Base-by-base conservation (phyloP, 2,329 filamentous ascomycete species). In the Fusarium piperis region DNA sequence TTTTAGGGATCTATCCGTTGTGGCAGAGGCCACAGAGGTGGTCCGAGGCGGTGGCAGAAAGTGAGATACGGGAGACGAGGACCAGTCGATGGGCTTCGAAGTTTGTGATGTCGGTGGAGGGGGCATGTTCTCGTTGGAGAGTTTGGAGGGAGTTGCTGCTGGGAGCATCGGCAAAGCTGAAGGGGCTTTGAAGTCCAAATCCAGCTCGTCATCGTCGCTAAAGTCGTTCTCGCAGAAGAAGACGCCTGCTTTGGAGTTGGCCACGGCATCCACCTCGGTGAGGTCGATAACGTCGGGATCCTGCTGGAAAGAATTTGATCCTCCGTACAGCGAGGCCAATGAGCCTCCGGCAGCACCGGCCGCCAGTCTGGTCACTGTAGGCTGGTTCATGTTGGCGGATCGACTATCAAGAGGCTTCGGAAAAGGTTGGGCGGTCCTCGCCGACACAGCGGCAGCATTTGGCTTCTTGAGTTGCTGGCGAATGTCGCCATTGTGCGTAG, bases 141-240 rank as follows among this genome's bases (percentile, higher is more conserved):
- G 66, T 61, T 74, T 71, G n/a, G 75, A 32, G 30, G 68, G 41
- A 64, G 73, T 64, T 20, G 38, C 30, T 4, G 74, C 61, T 70
- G 75, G 79, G 7, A 74, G 72, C 74, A 81, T 16, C 9, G 85
- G 85, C 4, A 89, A 84, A 2, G 87, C 83, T 2, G 84, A 80
- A 0, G 91, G 89, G 65, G 89, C 86, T 65, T 93, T 87, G 58
- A 90, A 87, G 69, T 94, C 88, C 20, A 93, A 81, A 68, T 93
- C 93, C 26, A 97, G 84, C 62, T 94, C 89, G 20, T 91, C 87
- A 74, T 97, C 94, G 78, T 95, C 93, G 75, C 94, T 94, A 73
- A 97, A 96, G 77, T 97, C 95, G 74, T 95, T 91, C 69, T 94
- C 93, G 66, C 90, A 89, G 70, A 94, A 93, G 67, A 87, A 89